Evolutionary conservation across 331 rosid species (phyloP), one percentile per base, ranked within the genome.

Genomic region (Saraca asoca): DNA sequence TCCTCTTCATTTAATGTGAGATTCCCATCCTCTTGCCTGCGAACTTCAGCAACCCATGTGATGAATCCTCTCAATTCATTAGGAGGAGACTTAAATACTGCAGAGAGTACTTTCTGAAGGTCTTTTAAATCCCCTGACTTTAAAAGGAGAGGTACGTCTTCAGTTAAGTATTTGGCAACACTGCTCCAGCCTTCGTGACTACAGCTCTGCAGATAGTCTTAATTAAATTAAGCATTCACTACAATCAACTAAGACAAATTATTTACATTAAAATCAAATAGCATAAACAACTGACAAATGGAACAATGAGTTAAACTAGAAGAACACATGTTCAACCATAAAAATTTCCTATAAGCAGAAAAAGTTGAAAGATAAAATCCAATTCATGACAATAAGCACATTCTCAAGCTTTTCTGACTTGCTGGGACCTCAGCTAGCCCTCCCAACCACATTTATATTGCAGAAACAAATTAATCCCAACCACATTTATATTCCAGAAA

Each of bases 41-140:
- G 88, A 62, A 92, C 96, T 81, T 92, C 98, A 9, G 93, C 96
- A 79, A 91, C 68, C 98, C 98, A 91, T 55, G 84, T 81, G 58
- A 91, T 77, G 45, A 89, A 85, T 53, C 77, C 81, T 54, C 85
- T 82, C 79, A 92, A 63, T 78, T 87, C 85, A 44, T 54, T 69
- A 73, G 95, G 95, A 48, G 96, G 85, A 53, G 95, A 84, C 77
- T 78, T 85, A 73, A 83, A 87, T 49, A 81, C 73, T 51, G 76
- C 73, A 37, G 85, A 85, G 61, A 92, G 85, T 39, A 79, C 82
- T 53, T 74, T 78, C 54, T 77, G 80, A 55, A 92, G 79, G 59
- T 87, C 91, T 66, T 85, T 72, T 56, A 87, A 58, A 69, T 82
- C 78, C 63, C 80, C 88, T 12, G 72, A 79, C 78, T 80, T 85